Percentiles rank a stretch among this genome's conserved stretches.
phyloP scores from a whole-genome alignment of 305 asterid genomes.

The Solanum aculeatissimum region DNA sequence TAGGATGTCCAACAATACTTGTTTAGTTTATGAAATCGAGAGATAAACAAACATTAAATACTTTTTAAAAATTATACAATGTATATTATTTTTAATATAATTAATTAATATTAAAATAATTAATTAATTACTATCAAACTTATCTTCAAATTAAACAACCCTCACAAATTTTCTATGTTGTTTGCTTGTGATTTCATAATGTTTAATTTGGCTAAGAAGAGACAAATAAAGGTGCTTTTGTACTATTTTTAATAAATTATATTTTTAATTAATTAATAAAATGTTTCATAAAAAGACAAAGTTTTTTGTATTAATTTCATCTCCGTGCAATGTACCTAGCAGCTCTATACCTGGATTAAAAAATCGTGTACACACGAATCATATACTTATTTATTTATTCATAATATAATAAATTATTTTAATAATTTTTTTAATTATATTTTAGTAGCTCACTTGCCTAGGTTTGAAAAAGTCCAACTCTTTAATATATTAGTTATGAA shows the following conservation, averaged over 20 bases:
- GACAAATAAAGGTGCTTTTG: neutral
- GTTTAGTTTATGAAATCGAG: no score
- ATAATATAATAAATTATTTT: neutral
- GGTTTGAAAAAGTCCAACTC: neutral
- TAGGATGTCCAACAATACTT: no score
- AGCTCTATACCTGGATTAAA: neutral
- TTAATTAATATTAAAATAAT: neutral
- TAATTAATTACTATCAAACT: neutral
- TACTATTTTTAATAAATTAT: neutral
- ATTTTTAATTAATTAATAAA: neutral
- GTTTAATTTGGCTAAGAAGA: neutral
- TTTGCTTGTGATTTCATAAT: neutral
- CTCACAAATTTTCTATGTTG: neutral
- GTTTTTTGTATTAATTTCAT: neutral
- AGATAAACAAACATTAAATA: no score
- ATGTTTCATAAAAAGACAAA: neutral
- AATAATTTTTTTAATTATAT: neutral
- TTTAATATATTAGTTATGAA: no score
- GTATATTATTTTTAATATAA: neutral
- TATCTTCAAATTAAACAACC: neutral
- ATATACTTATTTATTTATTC: neutral
- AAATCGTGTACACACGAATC: slow-evolving; percentile 6
- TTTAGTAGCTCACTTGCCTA: neutral
- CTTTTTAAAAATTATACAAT: no score
- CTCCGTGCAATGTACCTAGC: neutral